A percentile compares a stretch with the other conserved stretches of the same genome.
Conservation (phyloP, 1,284 basidiomycete genomes). For the Tremellales sp. region DNA sequence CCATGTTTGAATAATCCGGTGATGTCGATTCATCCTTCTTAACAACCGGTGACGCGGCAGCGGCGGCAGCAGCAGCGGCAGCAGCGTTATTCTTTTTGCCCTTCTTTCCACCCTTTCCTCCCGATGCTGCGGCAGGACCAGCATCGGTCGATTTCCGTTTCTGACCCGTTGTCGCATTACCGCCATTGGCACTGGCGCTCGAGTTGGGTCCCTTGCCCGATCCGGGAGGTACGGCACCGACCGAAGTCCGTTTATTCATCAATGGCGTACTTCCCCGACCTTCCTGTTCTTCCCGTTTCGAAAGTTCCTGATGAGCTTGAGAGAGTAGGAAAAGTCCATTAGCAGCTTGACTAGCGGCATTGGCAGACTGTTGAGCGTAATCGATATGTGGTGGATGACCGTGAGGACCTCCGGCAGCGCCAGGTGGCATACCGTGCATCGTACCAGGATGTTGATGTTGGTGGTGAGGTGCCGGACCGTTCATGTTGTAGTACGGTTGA, state of each 20-base stretch:
- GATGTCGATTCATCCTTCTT: slow-evolving; percentile 22
- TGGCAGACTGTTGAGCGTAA: slow-evolving; percentile 45
- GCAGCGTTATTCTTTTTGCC: slow-evolving; percentile 38
- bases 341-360: slow-evolving; percentile 57
- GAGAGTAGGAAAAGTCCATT: slow-evolving; percentile 90
- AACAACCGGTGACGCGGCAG: slow-evolving; percentile 9
- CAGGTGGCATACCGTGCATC: slow-evolving; percentile 5
- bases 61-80: slow-evolving; percentile 6
- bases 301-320: slow-evolving; percentile 91
- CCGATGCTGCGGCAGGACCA: slow-evolving; percentile 5
- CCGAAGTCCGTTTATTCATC: slow-evolving; percentile 12
- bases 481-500: slow-evolving; percentile 14
- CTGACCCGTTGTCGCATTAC: too few relatives aligned
- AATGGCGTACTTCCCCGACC: slow-evolving; percentile 1
- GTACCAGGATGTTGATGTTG: slow-evolving; percentile 4
- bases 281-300: slow-evolving; percentile 75
- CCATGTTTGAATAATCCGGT: slow-evolving; percentile 24
- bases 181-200: neutral
- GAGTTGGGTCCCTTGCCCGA: slow-evolving; percentile 4
- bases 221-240: slow-evolving; percentile 4
- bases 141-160: slow-evolving; percentile 39
- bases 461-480: slow-evolving; percentile 14
- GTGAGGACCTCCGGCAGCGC: slow-evolving; percentile 10
- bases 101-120: slow-evolving; percentile 35
- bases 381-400: slow-evolving; percentile 23